Conservation (phyloP, 2,329 filamentous ascomycete species). For the Geosmithia flava region DNA sequence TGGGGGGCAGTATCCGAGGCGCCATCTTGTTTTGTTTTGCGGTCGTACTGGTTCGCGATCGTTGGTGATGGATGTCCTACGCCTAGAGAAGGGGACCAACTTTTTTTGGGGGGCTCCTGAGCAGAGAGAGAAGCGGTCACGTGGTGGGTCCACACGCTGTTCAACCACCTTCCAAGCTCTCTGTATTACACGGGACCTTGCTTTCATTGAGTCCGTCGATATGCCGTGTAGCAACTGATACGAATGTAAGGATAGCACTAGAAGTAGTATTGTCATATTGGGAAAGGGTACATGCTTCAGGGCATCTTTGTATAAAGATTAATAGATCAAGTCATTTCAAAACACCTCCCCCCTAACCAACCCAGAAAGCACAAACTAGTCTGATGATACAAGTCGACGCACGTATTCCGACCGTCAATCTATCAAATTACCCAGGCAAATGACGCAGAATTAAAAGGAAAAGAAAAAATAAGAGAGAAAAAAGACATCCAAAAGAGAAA, state of each 20-base stretch:
- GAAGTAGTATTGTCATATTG: too few relatives aligned
- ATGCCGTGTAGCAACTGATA: too few relatives aligned
- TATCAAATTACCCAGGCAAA: neutral
- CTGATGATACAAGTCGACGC: neutral
- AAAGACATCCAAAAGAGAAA: neutral
- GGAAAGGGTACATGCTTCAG: neutral
- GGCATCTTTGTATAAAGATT: neutral
- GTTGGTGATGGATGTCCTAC: neutral
- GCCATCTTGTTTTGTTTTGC: conserved; percentile 13
- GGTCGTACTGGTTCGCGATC: neutral
- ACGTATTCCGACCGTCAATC: neutral
- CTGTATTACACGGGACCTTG: neutral
- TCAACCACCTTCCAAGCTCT: neutral
- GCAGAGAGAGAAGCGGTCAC: conserved; percentile 4
- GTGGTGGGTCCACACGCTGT: neutral
- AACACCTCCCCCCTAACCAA: neutral
- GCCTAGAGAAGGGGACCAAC: conserved; percentile 5
- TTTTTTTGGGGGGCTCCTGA: conserved; percentile 9
- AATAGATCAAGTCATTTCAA: neutral
- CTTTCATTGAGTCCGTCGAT: too few relatives aligned
- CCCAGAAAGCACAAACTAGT: neutral
- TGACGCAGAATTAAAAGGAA: neutral
- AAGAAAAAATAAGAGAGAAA: neutral
- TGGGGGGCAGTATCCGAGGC: conserved; percentile 16
- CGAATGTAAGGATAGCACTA: too few relatives aligned